Percentiles rank a stretch among this genome's conserved stretches.
Conservation (phyloP, 2,329 filamentous ascomycete genomes). For the Pseudonectria foliicola region DNA sequence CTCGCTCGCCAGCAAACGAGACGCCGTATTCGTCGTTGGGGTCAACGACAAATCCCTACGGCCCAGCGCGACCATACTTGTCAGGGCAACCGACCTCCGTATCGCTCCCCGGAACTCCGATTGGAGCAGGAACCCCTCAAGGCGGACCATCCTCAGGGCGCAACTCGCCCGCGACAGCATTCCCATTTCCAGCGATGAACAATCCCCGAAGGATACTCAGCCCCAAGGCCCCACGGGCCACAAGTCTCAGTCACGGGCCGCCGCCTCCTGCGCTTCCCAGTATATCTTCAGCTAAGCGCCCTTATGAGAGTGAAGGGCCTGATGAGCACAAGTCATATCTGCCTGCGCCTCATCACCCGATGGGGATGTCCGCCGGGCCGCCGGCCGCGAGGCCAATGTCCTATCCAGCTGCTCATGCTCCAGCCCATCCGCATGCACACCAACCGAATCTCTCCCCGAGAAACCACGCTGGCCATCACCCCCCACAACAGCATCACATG, state of each 20-base stretch:
- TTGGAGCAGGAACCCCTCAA: conserved; percentile 19
- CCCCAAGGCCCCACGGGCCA: conserved; percentile 23
- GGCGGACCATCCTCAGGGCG: conserved; percentile 26
- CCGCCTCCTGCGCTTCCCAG: conserved; percentile 12
- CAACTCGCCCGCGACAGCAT: conserved; percentile 24
- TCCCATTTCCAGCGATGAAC: conserved; percentile 24
- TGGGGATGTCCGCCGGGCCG: conserved; percentile 18
- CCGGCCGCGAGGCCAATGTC: conserved; percentile 28
- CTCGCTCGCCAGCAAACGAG: conserved; percentile 14
- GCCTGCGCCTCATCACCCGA: conserved; percentile 18
- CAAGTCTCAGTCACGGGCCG: conserved; percentile 21
- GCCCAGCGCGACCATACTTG: conserved; percentile 17
- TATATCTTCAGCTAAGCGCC: conserved; percentile 25
- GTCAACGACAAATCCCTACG: conserved; percentile 16
- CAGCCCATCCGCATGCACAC: conserved; percentile 16
- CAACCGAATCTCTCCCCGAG: conserved; percentile 15
- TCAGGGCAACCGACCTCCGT: conserved; percentile 22
- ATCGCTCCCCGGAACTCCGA: conserved; percentile 28
- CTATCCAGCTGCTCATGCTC: conserved; percentile 25
- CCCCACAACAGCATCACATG: conserved; percentile 10
- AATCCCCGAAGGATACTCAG: conserved; percentile 25
- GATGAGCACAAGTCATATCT: conserved; percentile 22
- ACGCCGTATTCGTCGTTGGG: conserved; percentile 9
- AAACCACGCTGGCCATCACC: conserved; percentile 11
- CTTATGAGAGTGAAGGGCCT: conserved; percentile 21